Evolutionary conservation across 805 yeast genomes (phyloP), one percentile per base, ranked within the genome.

Genomic region (Metschnikowia cubensis): DNA sequence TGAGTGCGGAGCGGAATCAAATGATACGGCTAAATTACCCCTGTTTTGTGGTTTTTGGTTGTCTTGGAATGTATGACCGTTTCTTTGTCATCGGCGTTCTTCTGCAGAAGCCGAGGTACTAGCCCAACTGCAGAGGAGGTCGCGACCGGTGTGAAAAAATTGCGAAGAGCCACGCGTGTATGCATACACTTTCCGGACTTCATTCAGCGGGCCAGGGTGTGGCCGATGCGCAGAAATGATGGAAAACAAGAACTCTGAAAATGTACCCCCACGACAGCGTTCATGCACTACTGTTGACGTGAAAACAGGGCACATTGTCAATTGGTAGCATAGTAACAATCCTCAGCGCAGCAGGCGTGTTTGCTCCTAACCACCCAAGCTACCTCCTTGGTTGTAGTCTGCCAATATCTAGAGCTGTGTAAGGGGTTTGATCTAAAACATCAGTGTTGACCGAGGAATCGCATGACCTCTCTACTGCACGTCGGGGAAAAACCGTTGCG

Each of bases 401-500:
- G 35, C 35, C 18, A 8, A 14, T 5, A 14, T 11, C 39, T 20
- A 36, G 39, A 36, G 39, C 39, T 29, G 22, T 3, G 7, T 10
- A 8, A 37, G 6, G 17, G 31, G 41, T n/a, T 18, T 14, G 17
- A 38, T 21, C 15, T 21, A 17, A 38, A 38, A 38, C 39, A 38
- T 38, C 13, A 8, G 41, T 20, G 14, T 21, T 8, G 41, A 38
- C 31, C n/a, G 29, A 38, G 41, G 6, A 37, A n/a, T 37, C 25
- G 25, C 41, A 38, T 38, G 31, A 22, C 35, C 31, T n/a, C 15
- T 22, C 25, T 14, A 8, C 46, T 35, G 46, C 46, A 43, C 25
- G 39, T 20, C 17, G 31, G 39, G 35, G 33, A 32, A 48, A 42
- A 42, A 15, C 48, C 38, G 48, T 42, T 48, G 31, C 47, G 35